Evolutionary conservation across 2,329 filamentous ascomycete genomes (phyloP).

Genomic region (Venturia carpophila): DNA sequence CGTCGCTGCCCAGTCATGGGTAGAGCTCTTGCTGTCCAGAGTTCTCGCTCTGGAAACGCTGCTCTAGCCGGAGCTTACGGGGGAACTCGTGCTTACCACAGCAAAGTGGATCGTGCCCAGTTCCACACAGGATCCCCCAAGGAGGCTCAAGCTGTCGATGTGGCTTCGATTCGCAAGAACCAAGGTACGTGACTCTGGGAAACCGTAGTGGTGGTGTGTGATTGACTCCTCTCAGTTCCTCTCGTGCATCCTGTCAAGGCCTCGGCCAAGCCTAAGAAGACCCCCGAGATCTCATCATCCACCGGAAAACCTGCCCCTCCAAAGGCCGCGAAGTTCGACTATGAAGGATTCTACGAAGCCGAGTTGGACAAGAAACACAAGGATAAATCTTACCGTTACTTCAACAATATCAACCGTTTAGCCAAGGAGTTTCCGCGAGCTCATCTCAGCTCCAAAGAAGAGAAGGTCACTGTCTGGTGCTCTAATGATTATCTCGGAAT

Average conservation of each 20-base stretch:
- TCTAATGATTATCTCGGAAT: conserved; percentile 98
- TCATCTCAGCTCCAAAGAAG: conserved; percentile 75
- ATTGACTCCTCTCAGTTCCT: conserved; percentile 4
- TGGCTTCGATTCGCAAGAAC: conserved; percentile 43
- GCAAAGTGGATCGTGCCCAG: conserved; percentile 54
- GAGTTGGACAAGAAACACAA: conserved; percentile 98
- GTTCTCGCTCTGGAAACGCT: conserved; percentile 41
- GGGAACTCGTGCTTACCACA: conserved; percentile 42
- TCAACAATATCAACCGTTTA: conserved; percentile 99
- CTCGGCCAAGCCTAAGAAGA: conserved; percentile 20
- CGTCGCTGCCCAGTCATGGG: conserved; percentile 98
- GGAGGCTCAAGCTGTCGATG: conserved; percentile 70
- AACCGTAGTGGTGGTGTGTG: not conserved
- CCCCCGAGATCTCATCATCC: conserved; percentile 22
- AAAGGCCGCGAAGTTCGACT: conserved; percentile 64
- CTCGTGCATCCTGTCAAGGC: conserved; percentile 22
- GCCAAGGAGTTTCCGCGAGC: conserved; percentile 94
- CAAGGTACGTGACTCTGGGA: conserved; percentile 34
- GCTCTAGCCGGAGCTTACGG: conserved; percentile 43
- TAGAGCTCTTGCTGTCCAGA: conserved; percentile 87
- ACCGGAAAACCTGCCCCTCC: conserved; percentile 42
- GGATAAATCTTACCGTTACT: conserved; percentile 99
- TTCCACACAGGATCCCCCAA: conserved; percentile 74
- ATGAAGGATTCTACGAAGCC: conserved; percentile 76
- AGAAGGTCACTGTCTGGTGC: conserved; percentile 95